Percentiles rank a stretch among this genome's conserved stretches.
phyloP scores from a whole-genome alignment of 1,284 basidiomycete species.

The Puccinia polysora region DNA sequence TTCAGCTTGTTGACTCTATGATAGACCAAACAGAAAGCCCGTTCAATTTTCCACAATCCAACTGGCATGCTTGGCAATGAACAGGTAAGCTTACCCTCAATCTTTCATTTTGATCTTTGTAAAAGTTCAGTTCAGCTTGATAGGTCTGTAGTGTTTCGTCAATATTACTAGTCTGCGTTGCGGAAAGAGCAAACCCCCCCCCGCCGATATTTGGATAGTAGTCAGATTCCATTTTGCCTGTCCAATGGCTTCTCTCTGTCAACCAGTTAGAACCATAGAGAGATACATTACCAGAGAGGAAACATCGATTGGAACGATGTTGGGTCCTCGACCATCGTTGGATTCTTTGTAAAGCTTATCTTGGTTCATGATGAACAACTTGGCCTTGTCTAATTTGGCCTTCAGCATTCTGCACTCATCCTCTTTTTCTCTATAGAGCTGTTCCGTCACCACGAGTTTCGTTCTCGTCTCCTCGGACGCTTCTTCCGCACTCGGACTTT shows the following conservation, averaged over 20 bases:
- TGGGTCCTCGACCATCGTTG: constrained; percentile 5
- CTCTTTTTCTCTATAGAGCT: constrained; percentile 60
- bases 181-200: not conserved
- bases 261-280: not conserved
- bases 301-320: constrained; percentile 8
- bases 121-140: constrained; percentile 25
- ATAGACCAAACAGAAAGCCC: not conserved
- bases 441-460: constrained; percentile 69
- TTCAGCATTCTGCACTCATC: constrained; percentile 65
- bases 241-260: too few species aligned
- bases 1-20: constrained; percentile 17
- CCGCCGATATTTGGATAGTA: too few species aligned
- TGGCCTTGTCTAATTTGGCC: constrained; percentile 77
- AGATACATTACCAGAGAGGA: constrained; percentile 18
- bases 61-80: too few species aligned
- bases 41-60: too few species aligned
- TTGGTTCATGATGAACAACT: constrained; percentile 84
- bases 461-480: constrained; percentile 74
- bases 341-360: constrained; percentile 55
- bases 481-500: constrained; percentile 67
- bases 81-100: constrained; percentile 15
- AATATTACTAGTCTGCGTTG: constrained; percentile 21
- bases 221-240: too few species aligned
- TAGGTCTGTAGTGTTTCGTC: constrained; percentile 35
- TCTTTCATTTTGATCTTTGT: constrained; percentile 32